Percentiles rank a stretch among this genome's conserved stretches.
Evolutionary conservation across 306 rosid species (phyloP).

Genomic region (Neltuma alba): DNA sequence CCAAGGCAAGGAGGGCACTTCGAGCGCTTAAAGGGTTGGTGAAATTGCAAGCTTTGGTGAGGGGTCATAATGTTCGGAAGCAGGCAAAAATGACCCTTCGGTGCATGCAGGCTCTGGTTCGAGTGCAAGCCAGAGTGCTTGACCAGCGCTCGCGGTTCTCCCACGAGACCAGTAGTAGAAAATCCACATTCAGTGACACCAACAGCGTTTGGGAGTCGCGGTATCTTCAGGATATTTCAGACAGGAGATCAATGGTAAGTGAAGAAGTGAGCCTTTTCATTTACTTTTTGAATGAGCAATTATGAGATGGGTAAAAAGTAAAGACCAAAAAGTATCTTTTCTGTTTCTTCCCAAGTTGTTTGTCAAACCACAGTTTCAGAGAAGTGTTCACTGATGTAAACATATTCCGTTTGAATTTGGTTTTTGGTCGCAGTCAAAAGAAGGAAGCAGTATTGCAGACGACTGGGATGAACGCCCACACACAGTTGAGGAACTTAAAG

Average conservation of each 20-base stretch:
- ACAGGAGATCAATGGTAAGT: slow-evolving; percentile 73
- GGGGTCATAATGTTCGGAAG: slow-evolving; percentile 94
- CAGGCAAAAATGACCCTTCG: slow-evolving; percentile 93
- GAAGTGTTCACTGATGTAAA: slow-evolving; percentile 15
- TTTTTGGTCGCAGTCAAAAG: slow-evolving; percentile 60
- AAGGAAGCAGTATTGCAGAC: slow-evolving; percentile 80
- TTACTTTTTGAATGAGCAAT: slow-evolving; percentile 14
- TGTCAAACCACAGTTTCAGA: slow-evolving; percentile 28
- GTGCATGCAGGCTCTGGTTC: slow-evolving; percentile 93
- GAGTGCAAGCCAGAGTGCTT: slow-evolving; percentile 87
- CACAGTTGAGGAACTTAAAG: slow-evolving; percentile 91
- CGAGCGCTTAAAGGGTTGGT: slow-evolving; percentile 90
- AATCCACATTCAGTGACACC: slow-evolving; percentile 83
- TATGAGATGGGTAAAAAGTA: slow-evolving; percentile 1
- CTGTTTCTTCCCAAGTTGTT: slow-evolving; percentile 12
- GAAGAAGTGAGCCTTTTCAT: not conserved
- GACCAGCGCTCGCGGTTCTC: slow-evolving; percentile 83
- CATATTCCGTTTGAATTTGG: slow-evolving; percentile 1
- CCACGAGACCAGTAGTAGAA: slow-evolving; percentile 72
- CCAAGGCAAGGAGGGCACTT: slow-evolving; percentile 92
- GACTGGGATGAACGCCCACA: slow-evolving; percentile 95
- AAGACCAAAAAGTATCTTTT: slow-evolving; percentile 21
- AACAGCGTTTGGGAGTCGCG: slow-evolving; percentile 70
- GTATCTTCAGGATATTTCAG: slow-evolving; percentile 77
- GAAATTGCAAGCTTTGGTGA: slow-evolving; percentile 93